Evolutionary conservation across 2,329 filamentous ascomycete genomes (phyloP).

Genomic region (Pseudogymnoascus sp.): DNA sequence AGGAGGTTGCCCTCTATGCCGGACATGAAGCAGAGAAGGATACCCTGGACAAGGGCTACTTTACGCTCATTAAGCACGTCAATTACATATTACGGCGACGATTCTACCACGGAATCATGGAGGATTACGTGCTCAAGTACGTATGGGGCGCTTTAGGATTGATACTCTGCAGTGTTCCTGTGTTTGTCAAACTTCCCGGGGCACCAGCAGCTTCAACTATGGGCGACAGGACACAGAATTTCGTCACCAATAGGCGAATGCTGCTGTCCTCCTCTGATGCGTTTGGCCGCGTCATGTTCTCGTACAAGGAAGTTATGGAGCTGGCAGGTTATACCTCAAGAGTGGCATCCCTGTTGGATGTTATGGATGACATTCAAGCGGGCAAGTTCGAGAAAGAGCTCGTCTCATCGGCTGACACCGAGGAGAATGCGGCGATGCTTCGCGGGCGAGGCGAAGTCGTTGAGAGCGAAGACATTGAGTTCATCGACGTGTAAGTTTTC

Average conservation of each 20-base stretch:
- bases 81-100: conserved; percentile 83
- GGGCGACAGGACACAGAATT: conserved; percentile 65
- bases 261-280: conserved; percentile 89
- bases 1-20: conserved; percentile 86
- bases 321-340: conserved; percentile 90
- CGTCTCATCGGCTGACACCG: conserved; percentile 76
- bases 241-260: conserved; percentile 90
- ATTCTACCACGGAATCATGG: conserved; percentile 98
- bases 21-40: conserved; percentile 95
- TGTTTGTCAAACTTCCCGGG: conserved; percentile 88
- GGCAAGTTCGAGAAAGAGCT: conserved; percentile 95
- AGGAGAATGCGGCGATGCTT: conserved; percentile 75
- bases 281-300: conserved; percentile 94
- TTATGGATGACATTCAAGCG: conserved; percentile 86
- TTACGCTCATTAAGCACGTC: conserved; percentile 97
- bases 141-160: conserved; percentile 95
- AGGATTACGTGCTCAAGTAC: conserved; percentile 99
- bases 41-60: conserved; percentile 94
- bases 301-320: conserved; percentile 94
- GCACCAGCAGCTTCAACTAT: conserved; percentile 46
- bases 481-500: conserved; percentile 62
- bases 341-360: conserved; percentile 79
- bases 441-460: conserved; percentile 71
- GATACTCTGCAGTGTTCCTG: conserved; percentile 84
- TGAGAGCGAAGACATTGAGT: conserved; percentile 77